Base-by-base conservation (phyloP, 116 monocot species). In the Cymodocea nodosa region DNA sequence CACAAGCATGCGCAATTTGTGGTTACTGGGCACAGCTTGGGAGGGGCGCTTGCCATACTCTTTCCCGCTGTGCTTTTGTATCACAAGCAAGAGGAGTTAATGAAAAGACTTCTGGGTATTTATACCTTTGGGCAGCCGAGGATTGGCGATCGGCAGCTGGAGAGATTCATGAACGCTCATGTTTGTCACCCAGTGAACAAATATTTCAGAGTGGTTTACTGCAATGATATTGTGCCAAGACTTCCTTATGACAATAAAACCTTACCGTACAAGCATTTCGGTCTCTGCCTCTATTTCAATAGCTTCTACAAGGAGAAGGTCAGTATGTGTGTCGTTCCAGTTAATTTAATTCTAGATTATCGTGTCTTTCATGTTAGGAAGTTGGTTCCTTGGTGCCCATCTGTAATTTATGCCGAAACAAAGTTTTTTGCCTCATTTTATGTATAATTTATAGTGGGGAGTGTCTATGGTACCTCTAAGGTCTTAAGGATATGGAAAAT, bases 111-210 rank as follows among this genome's bases (percentile, higher is more conserved):
- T 39, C 23, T 65, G 56, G 82, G 71, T 5, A 68, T 85, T 1
- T 82, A 82, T 53, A 89, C 89, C 0, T 89, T 82, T 61, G 85
- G 85, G 44, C 89, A 89, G 73, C 89, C 89, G 4, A 79, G 82
- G 48, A 73, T 89, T 4, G 85, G 89, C 23, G 82, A 89, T 52
- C n/a, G 9, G 30, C 52, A 74, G 24, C 68, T 89, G 16, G 63
- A 52, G 53, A 73, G 30, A 60, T 89, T 76, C 75, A 78, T 82
- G 75, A 65, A 85, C 36, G 67, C 49, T 52, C 77, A 80, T 19
- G 23, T 85, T 15, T 51, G 65, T 24, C 50, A 49, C 22, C 64
- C 64, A 20, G 14, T 19, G 23, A 24, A 3, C 25, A 82, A 84
- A 73, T 94, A 94, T 35, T 74, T 70, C 17, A 74, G 94, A 56